Conservation (phyloP, 2,329 filamentous ascomycete species). For the Cladophialophora exuberans region DNA sequence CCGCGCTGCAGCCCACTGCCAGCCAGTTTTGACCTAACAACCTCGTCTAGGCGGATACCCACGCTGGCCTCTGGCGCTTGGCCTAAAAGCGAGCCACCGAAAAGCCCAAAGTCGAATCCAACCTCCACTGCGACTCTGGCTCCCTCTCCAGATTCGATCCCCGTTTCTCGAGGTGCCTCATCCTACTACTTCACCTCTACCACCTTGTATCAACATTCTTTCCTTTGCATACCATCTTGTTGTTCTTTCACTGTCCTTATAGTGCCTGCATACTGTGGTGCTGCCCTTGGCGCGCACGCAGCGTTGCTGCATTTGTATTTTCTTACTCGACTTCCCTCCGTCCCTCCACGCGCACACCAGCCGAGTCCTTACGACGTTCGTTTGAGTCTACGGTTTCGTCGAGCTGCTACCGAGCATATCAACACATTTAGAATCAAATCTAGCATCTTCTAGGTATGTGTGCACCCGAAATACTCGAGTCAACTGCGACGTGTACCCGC, state of each 20-base stretch:
- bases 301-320: slow-evolving; percentile 19
- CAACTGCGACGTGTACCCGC: slow-evolving; percentile 6
- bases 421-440: neutral
- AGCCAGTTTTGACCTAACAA: slow-evolving; percentile 23
- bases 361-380: slow-evolving; percentile 8
- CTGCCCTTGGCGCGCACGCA: slow-evolving; percentile 24
- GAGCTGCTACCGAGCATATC: neutral
- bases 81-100: slow-evolving; percentile 23
- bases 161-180: slow-evolving; percentile 20
- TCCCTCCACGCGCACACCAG: slow-evolving; percentile 11
- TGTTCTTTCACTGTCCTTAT: slow-evolving; percentile 29
- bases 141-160: slow-evolving; percentile 23
- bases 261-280: slow-evolving; percentile 23
- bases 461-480: slow-evolving; percentile 1
- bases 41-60: slow-evolving; percentile 27
- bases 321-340: slow-evolving; percentile 9
- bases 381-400: neutral
- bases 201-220: slow-evolving; percentile 28
- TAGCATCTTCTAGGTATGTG: slow-evolving; percentile 19
- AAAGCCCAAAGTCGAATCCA: slow-evolving; percentile 23
- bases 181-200: slow-evolving; percentile 21
- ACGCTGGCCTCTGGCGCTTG: slow-evolving; percentile 25
- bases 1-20: slow-evolving; percentile 25
- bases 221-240: slow-evolving; percentile 20
- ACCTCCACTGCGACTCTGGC: slow-evolving; percentile 26